Evolutionary conservation across 371 early-diverging fungal genomes (phyloP).

Genomic region (Nosema muscidifuracis): DNA sequence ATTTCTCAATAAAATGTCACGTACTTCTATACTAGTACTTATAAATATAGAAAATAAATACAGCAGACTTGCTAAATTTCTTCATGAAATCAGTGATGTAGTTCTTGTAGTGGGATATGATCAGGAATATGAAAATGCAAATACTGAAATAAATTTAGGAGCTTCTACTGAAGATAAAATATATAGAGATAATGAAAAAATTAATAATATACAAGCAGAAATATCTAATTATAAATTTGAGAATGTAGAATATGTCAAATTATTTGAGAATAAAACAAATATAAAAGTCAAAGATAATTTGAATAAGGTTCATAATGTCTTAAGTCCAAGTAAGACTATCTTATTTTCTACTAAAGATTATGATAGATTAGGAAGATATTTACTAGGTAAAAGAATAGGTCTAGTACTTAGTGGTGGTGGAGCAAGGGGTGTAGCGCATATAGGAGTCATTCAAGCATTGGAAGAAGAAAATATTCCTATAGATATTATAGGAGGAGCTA

Average conservation of each 20-base stretch:
- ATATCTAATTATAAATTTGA: background rate
- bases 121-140: background rate
- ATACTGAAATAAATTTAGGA: background rate
- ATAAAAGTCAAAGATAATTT: background rate
- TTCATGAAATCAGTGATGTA: constrained; percentile 17
- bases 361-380: constrained; percentile 76
- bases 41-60: constrained; percentile 45
- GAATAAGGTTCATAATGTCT: constrained; percentile 17
- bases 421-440: constrained; percentile 87
- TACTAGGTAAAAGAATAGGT: constrained; percentile 84
- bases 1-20: constrained; percentile 27
- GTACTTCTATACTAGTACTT: constrained; percentile 3
- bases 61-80: constrained; percentile 7
- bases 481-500: constrained; percentile 85
- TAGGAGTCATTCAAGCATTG: constrained; percentile 85
- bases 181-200: background rate
- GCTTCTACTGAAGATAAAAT: background rate
- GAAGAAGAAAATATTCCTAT: constrained; percentile 96
- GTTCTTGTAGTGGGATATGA: constrained; percentile 20
- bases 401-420: constrained; percentile 98
- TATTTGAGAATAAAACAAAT: constrained; percentile 10
- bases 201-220: background rate
- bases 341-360: constrained; percentile 64
- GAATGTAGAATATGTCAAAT: constrained; percentile 23
- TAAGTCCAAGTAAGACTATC: constrained; percentile 25